A percentile compares a stretch with the other conserved stretches of the same genome.
These are phyloP conservation scores for Escovopsis sp. DNA, from an alignment of 2,329 filamentous ascomycete genomes.

Conservation along the genomic window DNA sequence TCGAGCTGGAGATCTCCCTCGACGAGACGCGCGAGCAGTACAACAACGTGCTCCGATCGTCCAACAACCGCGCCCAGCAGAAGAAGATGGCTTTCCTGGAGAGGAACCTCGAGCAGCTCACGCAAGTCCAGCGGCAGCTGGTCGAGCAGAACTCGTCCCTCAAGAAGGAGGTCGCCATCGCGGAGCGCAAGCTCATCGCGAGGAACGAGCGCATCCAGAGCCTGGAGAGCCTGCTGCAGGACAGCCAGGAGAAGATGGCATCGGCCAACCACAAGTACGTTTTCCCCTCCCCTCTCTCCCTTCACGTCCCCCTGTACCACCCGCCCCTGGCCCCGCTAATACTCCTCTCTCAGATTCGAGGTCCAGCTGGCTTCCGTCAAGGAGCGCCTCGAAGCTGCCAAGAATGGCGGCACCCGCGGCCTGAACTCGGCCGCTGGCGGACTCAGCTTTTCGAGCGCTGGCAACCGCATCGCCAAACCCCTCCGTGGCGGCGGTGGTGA, in stretches of 20 bases:
- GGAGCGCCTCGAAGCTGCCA: slow-evolving; percentile 91
- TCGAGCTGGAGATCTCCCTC: slow-evolving; percentile 93
- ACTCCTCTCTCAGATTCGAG: slow-evolving; percentile 57
- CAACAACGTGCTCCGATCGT: slow-evolving; percentile 92
- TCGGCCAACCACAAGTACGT: slow-evolving; percentile 92
- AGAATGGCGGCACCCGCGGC: slow-evolving; percentile 77
- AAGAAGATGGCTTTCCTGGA: slow-evolving; percentile 99
- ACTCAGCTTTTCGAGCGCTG: slow-evolving; percentile 55
- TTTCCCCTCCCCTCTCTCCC: background rate
- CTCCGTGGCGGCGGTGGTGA: slow-evolving; percentile 45
- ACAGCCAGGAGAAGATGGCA: slow-evolving; percentile 96
- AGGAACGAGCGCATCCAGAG: slow-evolving; percentile 94
- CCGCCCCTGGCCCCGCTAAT: too few relatives aligned
- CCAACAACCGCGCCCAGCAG: slow-evolving; percentile 96
- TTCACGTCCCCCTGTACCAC: background rate
- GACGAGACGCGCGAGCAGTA: slow-evolving; percentile 98
- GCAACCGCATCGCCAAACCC: slow-evolving; percentile 56
- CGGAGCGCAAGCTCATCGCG: slow-evolving; percentile 91
- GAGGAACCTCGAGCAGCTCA: slow-evolving; percentile 93
- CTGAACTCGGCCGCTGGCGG: slow-evolving; percentile 52
- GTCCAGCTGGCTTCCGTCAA: slow-evolving; percentile 93
- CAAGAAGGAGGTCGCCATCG: slow-evolving; percentile 98
- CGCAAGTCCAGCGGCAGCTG: slow-evolving; percentile 90
- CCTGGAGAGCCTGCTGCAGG: slow-evolving; percentile 79
- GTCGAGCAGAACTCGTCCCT: slow-evolving; percentile 94